Evolutionary conservation across 192 early-diverging fungal genomes (phyloP), one percentile per base, ranked within the genome.

Genomic region (Coemansia sp.): DNA sequence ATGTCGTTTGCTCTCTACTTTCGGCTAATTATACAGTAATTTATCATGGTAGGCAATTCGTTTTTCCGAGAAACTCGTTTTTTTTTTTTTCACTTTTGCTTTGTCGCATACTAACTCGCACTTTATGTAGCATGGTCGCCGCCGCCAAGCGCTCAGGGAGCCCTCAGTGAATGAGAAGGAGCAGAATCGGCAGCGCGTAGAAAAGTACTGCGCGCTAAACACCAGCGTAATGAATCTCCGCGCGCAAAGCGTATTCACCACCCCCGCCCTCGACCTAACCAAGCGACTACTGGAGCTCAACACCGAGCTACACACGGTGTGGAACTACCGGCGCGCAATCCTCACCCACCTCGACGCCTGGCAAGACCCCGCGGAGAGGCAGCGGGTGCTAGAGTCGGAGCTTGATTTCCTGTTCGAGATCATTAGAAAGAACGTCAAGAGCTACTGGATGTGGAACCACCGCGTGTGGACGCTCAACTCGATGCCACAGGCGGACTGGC

Each of bases 371-470:
- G 53, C 62, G 0, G 9, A 61, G 21, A 57, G 69, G 14, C 63
- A 73, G 58, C 16, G 3, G 45, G 8, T 69, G 36, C 58, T 73
- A 18, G 74, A 74, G 21, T 61, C 69, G 11, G 97, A 99, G 63
- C 86, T 99, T 5, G 83, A 70, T 28, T 90, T 96, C 55, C 73
- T 91, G 37, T 86, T 92, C 63, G 86, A 89, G 33, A 75, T 88
- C 11, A 83, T 98, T 20, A 71, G 70, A 45, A 83, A 79, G 28
- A 92, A 94, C 64, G 93, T 95, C 40, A 99, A 99, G 73, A 96
- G 93, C 11, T 99, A 99, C 82, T 98, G 93, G 91, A 88, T 97
- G 63, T 99, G 94, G 92, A 93, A 93, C 74, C 97, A 99, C 80
- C 89, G 97, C 14, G 76, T 90, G 53, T 99, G 96, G 96, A 88